These are phyloP conservation scores for Coprinopsis sp. DNA, from an alignment of 768 basidiomycete species.

Conservation along the genomic window DNA sequence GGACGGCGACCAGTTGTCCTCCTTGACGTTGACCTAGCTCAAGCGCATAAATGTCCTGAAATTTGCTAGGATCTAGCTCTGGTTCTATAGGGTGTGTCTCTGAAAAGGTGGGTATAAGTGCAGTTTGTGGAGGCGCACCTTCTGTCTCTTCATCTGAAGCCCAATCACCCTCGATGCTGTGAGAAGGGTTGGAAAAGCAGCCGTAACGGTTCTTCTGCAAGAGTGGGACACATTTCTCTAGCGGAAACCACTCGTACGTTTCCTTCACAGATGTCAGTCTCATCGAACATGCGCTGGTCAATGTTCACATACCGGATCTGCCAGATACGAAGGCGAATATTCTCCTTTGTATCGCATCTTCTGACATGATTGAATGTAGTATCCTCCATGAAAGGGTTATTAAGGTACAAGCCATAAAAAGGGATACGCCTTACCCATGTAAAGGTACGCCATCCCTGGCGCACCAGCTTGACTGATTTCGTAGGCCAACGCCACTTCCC, in stretches of 20 bases:
- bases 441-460: constrained; percentile 59
- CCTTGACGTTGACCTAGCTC: not conserved
- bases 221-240: constrained; percentile 52
- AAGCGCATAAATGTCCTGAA: not conserved
- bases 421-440: constrained; percentile 66
- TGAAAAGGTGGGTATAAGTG: not conserved
- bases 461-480: constrained; percentile 75
- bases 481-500: constrained; percentile 69
- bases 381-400: constrained; percentile 49
- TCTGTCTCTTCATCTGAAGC: constrained; percentile 4
- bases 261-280: constrained; percentile 43
- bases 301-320: constrained; percentile 63
- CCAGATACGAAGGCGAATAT: constrained; percentile 81
- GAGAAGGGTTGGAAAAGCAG: constrained; percentile 60
- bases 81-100: not conserved
- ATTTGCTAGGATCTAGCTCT: not conserved
- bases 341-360: constrained; percentile 99
- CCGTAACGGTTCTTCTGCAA: constrained; percentile 68
- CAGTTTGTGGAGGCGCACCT: not conserved
- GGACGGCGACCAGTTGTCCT: constrained; percentile 4
- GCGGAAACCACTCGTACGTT: constrained; percentile 70
- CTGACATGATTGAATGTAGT: constrained; percentile 84
- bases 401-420: not conserved
- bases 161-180: constrained; percentile 35
- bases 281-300: not conserved